Percentiles rank a stretch among this genome's conserved stretches.
Conservation (phyloP, 2,329 filamentous ascomycete genomes). For the Akanthomyces dipterigenus region DNA sequence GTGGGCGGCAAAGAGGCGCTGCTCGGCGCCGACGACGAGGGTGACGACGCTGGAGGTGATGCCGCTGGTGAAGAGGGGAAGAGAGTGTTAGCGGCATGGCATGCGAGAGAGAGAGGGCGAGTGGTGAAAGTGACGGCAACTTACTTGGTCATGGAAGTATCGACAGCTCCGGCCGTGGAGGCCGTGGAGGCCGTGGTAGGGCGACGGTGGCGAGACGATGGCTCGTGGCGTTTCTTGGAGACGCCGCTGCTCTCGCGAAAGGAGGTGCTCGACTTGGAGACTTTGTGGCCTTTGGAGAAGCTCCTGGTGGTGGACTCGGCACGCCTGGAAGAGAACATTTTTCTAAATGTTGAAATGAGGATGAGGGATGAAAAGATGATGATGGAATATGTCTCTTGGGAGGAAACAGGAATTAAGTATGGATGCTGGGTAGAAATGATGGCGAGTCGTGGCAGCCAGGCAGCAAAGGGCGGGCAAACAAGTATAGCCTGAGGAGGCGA, state of each 20-base stretch:
- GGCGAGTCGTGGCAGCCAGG: background rate
- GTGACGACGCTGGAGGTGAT: constrained; percentile 68
- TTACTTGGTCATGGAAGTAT: constrained; percentile 39
- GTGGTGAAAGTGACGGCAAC: constrained; percentile 15
- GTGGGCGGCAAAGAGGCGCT: constrained; percentile 85
- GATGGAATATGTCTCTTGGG: background rate
- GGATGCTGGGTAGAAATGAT: too few species aligned
- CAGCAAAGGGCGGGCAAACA: background rate
- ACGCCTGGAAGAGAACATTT: constrained; percentile 44
- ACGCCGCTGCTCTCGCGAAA: constrained; percentile 48
- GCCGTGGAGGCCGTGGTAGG: constrained; percentile 43
- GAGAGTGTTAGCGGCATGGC: background rate
- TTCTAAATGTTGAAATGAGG: constrained; percentile 5
- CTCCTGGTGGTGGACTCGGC: constrained; percentile 41
- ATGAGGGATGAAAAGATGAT: background rate
- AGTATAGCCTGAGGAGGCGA: background rate
- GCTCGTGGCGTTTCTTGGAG: constrained; percentile 48
- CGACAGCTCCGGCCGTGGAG: constrained; percentile 32
- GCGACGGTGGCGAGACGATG: constrained; percentile 32
- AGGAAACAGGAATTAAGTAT: background rate
- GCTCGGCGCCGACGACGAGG: constrained; percentile 70
- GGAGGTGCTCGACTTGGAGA: constrained; percentile 44
- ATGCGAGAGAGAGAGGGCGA: background rate
- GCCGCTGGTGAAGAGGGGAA: constrained; percentile 35
- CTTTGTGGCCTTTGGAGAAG: constrained; percentile 46